phyloP scores from a whole-genome alignment of 75 land plant genomes.

The Azolla pinnata region DNA sequence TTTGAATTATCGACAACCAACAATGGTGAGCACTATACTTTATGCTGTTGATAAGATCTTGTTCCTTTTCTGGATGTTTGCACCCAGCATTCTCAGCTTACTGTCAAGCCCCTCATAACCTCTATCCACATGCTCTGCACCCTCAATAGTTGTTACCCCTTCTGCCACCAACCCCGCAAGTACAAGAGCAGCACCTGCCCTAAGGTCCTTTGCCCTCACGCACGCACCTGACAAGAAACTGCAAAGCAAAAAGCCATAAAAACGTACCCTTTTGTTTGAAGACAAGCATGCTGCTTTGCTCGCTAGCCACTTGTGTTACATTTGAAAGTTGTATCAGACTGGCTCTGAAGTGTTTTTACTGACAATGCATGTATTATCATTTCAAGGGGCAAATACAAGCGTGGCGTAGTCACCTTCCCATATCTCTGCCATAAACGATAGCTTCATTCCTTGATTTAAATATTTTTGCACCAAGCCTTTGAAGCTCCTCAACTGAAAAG shows the following conservation, averaged over 20 bases:
- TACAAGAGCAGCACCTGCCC: constrained; percentile 59
- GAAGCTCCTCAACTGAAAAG: constrained; percentile 58
- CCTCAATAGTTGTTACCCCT: constrained; percentile 49
- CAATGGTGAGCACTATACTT: too few species aligned
- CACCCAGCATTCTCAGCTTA: constrained; percentile 46
- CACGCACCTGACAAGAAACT: constrained; percentile 36
- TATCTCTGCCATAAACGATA: constrained; percentile 32
- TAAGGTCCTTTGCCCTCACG: constrained; percentile 44
- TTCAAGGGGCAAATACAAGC: too few species aligned
- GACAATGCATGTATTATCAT: too few species aligned
- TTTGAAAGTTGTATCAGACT: too few species aligned
- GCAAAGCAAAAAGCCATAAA: background rate
- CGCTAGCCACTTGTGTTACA: too few species aligned
- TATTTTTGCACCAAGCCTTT: constrained; percentile 60
- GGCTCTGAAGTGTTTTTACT: too few species aligned
- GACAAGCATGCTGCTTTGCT: too few species aligned
- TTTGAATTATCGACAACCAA: too few species aligned
- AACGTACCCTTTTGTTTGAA: too few species aligned
- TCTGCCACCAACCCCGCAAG: constrained; percentile 60
- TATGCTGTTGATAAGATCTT: too few species aligned
- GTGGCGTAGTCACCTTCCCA: too few species aligned
- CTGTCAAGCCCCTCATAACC: constrained; percentile 56
- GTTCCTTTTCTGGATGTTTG: constrained; percentile 33
- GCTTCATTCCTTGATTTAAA: constrained; percentile 33
- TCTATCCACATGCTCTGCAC: constrained; percentile 47